phyloP scores from a whole-genome alignment of 2,329 filamentous ascomycete genomes.

The Paraconiothyrium sp. region DNA sequence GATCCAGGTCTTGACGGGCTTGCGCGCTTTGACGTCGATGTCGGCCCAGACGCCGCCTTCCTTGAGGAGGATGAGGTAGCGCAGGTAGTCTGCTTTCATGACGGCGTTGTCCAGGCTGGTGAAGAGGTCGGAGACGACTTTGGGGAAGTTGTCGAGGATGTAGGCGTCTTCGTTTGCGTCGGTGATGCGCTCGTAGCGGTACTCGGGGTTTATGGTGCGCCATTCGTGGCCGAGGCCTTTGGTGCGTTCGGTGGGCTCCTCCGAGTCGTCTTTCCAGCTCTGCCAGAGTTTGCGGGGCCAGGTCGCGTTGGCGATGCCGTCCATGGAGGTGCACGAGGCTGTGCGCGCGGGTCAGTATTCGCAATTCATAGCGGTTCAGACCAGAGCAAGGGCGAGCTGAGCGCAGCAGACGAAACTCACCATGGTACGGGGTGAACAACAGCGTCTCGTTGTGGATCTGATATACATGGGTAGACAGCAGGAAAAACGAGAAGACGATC shows the following conservation, averaged over 20 bases:
- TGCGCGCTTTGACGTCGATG: conserved; percentile 14
- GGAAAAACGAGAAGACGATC: conserved; percentile 9
- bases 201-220: conserved; percentile 14
- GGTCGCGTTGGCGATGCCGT: neutral
- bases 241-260: conserved; percentile 5
- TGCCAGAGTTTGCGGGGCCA: conserved; percentile 16
- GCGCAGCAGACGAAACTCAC: neutral
- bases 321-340: conserved; percentile 10
- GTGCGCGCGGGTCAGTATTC: neutral
- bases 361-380: neutral
- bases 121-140: conserved; percentile 10
- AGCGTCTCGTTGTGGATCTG: conserved; percentile 15
- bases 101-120: conserved; percentile 6
- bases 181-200: conserved; percentile 17
- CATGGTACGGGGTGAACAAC: conserved; percentile 14
- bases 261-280: conserved; percentile 17
- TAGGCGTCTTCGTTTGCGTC: conserved; percentile 13
- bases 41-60: conserved; percentile 16
- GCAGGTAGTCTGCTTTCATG: conserved; percentile 16
- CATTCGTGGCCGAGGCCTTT: conserved; percentile 15
- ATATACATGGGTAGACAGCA: conserved; percentile 11
- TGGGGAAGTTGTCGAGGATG: conserved; percentile 15
- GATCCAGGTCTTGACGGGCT: conserved; percentile 11
- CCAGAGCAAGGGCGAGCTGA: conserved; percentile 1
- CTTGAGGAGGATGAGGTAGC: conserved; percentile 16